Conservation (phyloP, 768 basidiomycete genomes). For the Lentinula boryana region DNA sequence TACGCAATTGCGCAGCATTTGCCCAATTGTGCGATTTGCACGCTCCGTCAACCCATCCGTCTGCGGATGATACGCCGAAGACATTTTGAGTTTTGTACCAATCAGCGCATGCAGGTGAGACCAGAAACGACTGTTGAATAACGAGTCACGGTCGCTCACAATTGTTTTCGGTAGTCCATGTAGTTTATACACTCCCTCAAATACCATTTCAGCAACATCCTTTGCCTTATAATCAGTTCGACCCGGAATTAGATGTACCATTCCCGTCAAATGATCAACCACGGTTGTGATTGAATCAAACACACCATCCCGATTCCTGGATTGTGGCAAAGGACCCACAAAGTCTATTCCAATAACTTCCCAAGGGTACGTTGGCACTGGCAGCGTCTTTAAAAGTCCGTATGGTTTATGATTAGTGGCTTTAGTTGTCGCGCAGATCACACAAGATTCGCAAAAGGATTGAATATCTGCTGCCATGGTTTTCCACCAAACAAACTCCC, state of each 20-base stretch:
- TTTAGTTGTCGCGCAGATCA: slow-evolving; percentile 7
- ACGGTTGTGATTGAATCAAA: neutral
- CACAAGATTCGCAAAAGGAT: slow-evolving; percentile 18
- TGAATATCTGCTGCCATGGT: slow-evolving; percentile 17
- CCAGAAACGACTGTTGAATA: slow-evolving; percentile 23
- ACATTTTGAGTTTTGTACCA: slow-evolving; percentile 10
- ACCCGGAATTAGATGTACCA: slow-evolving; percentile 19
- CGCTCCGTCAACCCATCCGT: slow-evolving; percentile 1
- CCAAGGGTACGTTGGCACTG: slow-evolving; percentile 8
- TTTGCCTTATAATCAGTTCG: slow-evolving; percentile 16
- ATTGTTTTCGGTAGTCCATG: slow-evolving; percentile 20
- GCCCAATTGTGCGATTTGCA: slow-evolving; percentile 17
- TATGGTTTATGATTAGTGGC: slow-evolving; percentile 6
- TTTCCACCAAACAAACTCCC: slow-evolving; percentile 12
- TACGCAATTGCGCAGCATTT: slow-evolving; percentile 17
- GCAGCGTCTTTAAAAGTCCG: neutral
- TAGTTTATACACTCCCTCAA: slow-evolving; percentile 19
- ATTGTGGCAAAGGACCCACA: slow-evolving; percentile 11
- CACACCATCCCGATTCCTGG: too few relatives aligned
- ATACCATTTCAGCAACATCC: slow-evolving; percentile 24
- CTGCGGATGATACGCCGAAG: slow-evolving; percentile 5
- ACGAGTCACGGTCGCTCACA: slow-evolving; percentile 18
- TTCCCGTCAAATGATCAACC: slow-evolving; percentile 15
- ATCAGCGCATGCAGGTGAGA: slow-evolving; percentile 8
- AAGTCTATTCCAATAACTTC: slow-evolving; percentile 15